Evolutionary conservation across 208 protist species (phyloP), one percentile per base, ranked within the genome.

Genomic region (Endotrypanum monterogeii): DNA sequence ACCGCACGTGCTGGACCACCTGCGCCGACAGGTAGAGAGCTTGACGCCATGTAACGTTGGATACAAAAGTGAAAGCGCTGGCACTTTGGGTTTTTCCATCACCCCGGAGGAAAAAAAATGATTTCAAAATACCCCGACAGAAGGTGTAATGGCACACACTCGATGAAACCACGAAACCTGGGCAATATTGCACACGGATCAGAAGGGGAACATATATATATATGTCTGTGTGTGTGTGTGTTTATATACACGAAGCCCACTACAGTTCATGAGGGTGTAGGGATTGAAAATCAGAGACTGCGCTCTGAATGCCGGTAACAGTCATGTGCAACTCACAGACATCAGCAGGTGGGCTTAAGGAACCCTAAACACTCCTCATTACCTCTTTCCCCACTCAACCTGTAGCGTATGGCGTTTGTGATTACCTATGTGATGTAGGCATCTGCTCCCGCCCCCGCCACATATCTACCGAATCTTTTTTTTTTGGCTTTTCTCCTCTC

Each of bases 1-100:
- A 9, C 35, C 44, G 11, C 11, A 37, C 25, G 39, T 62, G 7
- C 25, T 81, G 12, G 41, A 3, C 20, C 11, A 57, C 14, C 76
- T 81, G 37, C 37, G 58, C 41, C 54, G 35, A 35, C 67, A 60
- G 35, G 67, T 60, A 35, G 50, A 44, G 16, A 23, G 39, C 30
- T 9, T 6, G 5, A 30, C 28, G 67, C 16, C 67, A 63, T 55
- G 66, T 14, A 56, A 11, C 2, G 44, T 54, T 18, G 44, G 32
- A 68, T 5, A 3, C 39, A 28, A 32, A 51, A 39, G 39, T 18
- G 61, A 25, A n/a, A 16, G 61, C 44, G 16, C 3, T 18, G 18
- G 25, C 66, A 9, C 11, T 11, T 71, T 44, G 28, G n/a, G 30
- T 11, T 5, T 23, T 28, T 18, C 30, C 50, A 71, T 39, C 23